A percentile compares a stretch with the other conserved stretches of the same genome.
These are phyloP conservation scores for Eragrostis nindensis DNA, from an alignment of 176 grass and related monocot species.

Conservation along the genomic window DNA sequence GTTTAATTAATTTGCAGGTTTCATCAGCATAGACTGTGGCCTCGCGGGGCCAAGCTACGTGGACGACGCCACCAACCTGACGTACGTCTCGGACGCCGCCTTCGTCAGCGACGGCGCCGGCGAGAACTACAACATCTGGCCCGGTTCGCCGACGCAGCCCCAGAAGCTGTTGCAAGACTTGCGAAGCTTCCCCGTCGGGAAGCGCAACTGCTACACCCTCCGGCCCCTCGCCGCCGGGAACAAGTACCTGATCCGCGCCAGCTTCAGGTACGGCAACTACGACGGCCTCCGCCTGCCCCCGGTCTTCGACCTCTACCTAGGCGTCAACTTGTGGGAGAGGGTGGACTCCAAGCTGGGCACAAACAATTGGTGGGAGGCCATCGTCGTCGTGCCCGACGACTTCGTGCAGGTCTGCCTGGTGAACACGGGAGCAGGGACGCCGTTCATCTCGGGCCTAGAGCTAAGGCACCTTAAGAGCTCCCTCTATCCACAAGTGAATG, in stretches of 20 bases:
- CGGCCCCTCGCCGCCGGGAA: slow-evolving; percentile 21
- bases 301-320: not conserved
- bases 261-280: slow-evolving; percentile 66
- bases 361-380: no score
- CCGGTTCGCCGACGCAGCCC: not conserved
- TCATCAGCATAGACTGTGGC: slow-evolving; percentile 70
- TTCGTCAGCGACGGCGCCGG: slow-evolving; percentile 56
- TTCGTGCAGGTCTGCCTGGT: no score
- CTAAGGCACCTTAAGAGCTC: no score
- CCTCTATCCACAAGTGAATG: no score
- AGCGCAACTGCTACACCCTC: slow-evolving; percentile 57
- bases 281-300: slow-evolving; percentile 24
- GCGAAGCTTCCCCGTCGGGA: slow-evolving; percentile 49
- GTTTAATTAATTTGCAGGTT: slow-evolving; percentile 50
- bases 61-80: slow-evolving; percentile 40
- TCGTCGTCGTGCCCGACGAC: no score
- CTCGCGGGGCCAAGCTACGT: slow-evolving; percentile 33
- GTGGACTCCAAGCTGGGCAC: no score
- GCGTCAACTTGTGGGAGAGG: not conserved
- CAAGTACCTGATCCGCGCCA: slow-evolving; percentile 54
- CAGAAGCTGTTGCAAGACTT: not conserved
- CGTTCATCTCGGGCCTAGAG: no score
- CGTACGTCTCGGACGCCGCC: slow-evolving; percentile 39
- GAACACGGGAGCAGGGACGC: no score
- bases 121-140: slow-evolving; percentile 46